phyloP scores from a whole-genome alignment of 2,329 filamentous ascomycete species.

The Exophiala oligosperma region DNA sequence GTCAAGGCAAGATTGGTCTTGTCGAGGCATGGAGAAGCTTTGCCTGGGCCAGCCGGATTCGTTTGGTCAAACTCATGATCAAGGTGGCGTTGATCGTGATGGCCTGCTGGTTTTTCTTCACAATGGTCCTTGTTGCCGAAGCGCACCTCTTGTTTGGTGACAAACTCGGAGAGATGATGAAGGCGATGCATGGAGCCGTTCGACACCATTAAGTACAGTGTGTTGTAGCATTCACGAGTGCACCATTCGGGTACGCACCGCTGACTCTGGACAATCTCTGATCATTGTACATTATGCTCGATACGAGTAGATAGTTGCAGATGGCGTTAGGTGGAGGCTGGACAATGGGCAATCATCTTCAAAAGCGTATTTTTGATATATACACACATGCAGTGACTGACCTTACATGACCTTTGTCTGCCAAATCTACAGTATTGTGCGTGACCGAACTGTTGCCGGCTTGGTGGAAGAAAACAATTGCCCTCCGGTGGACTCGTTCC shows the following conservation, averaged over 20 bases:
- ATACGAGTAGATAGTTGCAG: not conserved
- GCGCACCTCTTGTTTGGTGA: constrained; percentile 49
- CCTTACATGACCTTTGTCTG: not conserved
- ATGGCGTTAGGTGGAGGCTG: no score
- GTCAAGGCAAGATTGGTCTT: constrained; percentile 69
- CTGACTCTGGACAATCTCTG: not conserved
- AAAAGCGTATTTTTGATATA: no score
- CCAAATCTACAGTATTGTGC: not conserved
- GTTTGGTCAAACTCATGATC: constrained; percentile 71
- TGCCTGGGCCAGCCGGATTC: constrained; percentile 67
- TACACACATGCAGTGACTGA: not conserved
- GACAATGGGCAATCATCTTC: no score
- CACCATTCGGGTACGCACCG: no score
- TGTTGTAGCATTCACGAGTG: no score
- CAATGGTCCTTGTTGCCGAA: constrained; percentile 54
- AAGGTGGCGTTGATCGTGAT: constrained; percentile 66
- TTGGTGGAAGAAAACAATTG: no score
- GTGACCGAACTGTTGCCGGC: constrained; percentile 1
- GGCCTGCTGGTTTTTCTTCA: constrained; percentile 49
- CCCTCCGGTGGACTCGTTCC: no score
- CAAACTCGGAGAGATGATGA: constrained; percentile 28
- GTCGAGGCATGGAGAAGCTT: constrained; percentile 79
- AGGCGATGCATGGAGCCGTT: constrained; percentile 25
- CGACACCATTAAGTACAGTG: constrained; percentile 7
- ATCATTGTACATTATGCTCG: not conserved